phyloP scores from a whole-genome alignment of 1,284 basidiomycete species.

The Tremellales sp. region DNA sequence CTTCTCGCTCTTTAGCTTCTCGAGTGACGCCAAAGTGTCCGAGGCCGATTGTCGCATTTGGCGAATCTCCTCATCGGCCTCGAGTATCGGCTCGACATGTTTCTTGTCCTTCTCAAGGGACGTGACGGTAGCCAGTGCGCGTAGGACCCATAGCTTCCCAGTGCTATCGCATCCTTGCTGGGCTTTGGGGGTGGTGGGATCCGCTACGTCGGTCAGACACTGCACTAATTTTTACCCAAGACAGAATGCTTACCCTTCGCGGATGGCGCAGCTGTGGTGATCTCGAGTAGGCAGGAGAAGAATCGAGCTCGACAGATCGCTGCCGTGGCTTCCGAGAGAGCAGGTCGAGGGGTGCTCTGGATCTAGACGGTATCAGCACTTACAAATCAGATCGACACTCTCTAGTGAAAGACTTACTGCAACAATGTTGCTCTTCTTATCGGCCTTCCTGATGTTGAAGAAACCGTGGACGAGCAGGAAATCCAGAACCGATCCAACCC shows the following conservation, averaged over 20 bases:
- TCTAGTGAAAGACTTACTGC: conserved; percentile 55
- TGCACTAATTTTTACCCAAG: conserved; percentile 27
- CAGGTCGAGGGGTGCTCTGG: conserved; percentile 60
- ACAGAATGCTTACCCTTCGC: conserved; percentile 52
- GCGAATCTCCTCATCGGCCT: conserved; percentile 59
- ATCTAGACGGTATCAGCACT: conserved; percentile 55
- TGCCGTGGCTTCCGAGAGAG: conserved; percentile 68
- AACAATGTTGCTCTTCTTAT: conserved; percentile 60
- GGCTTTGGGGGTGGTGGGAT: conserved; percentile 55
- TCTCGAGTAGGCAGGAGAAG: conserved; percentile 69
- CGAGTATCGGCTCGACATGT: conserved; percentile 59
- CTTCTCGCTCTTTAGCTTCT: conserved; percentile 25
- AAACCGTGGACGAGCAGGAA: conserved; percentile 81
- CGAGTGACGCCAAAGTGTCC: conserved; percentile 53
- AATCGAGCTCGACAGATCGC: conserved; percentile 65
- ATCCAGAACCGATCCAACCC: conserved; percentile 69
- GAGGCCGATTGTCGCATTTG: conserved; percentile 54
- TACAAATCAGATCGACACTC: not conserved
- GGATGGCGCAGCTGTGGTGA: conserved; percentile 59
- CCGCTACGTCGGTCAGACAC: conserved; percentile 6
- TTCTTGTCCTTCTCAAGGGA: conserved; percentile 62
- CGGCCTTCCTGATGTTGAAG: conserved; percentile 67
- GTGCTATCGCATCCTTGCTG: conserved; percentile 61
- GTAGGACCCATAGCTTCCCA: conserved; percentile 75
- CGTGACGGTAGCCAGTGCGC: conserved; percentile 61